Evolutionary conservation across 305 asterid genomes (phyloP), one percentile per base, ranked within the genome.

Genomic region (Fraxinus paxiana): DNA sequence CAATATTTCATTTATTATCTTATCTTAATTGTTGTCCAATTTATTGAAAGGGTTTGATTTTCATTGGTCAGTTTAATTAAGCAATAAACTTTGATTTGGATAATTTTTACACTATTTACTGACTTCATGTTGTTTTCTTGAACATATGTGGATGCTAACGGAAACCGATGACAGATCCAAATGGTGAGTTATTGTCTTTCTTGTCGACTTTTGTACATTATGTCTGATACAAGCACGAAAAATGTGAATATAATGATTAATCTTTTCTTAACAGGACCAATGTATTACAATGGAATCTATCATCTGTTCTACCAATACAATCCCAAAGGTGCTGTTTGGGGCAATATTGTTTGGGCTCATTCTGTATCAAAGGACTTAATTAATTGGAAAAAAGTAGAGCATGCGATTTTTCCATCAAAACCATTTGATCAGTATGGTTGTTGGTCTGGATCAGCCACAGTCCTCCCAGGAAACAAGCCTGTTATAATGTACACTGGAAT

Each of bases 331-430:
- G 87, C 90, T 4, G 87, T 82, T 0, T 88, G 92, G 92, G 92
- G 92, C 73, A 87, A 88, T 61, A 87, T 88, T 28, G 86, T 88
- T 1, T 88, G 92, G 92, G 92, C 89, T n/a, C 92, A 88, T 77
- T 87, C 92, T 0, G 90, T 87, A 2, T 88, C 92, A 0, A 69
- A 75, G 18, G 92, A 89, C 51, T 74, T 87, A 5, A 81, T 89
- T 30, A 89, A 81, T 83, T 89, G 92, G 90, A 33, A 74, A 20
- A 77, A 22, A 13, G 2, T 87, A 1, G 86, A 83, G 17, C 82
- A 13, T 4, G 90, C 92, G 1, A 87, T 87, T 20, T 78, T n/a
- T 43, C 90, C 89, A 0, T 86, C 91, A 10, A 82, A 83, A 77
- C 82, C 86, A 5, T 89, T 87, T 71, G 90, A 87, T 28, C 17